These are phyloP conservation scores for Juglanconis sp. DNA, from an alignment of 2,329 filamentous ascomycete species.

Conservation along the genomic window DNA sequence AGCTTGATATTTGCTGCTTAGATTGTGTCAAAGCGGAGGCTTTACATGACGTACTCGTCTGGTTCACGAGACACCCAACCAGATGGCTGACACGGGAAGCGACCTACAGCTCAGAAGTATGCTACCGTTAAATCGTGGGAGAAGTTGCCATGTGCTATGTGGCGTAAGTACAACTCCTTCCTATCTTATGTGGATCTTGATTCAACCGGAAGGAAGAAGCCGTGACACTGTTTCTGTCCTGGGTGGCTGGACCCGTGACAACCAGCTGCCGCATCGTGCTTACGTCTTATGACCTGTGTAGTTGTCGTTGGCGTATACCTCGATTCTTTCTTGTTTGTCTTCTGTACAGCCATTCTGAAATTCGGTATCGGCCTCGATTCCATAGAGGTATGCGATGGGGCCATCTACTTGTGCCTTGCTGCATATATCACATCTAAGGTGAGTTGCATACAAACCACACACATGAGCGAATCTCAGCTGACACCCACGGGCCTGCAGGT, in stretches of 20 bases:
- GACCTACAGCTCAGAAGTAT: conserved; percentile 34
- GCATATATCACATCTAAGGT: conserved; percentile 65
- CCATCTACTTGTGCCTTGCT: conserved; percentile 57
- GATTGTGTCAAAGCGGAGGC: background rate
- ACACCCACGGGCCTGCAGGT: background rate
- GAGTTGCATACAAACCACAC: conserved; percentile 12
- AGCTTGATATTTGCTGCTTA: background rate
- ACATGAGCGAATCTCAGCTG: background rate
- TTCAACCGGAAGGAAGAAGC: background rate
- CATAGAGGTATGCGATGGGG: conserved; percentile 51
- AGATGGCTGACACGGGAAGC: no score
- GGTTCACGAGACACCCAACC: background rate
- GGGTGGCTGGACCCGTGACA: background rate
- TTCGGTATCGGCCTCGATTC: conserved; percentile 55
- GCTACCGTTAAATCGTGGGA: conserved; percentile 36
- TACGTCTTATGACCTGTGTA: conserved; percentile 24
- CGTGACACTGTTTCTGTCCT: background rate
- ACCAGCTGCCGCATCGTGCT: background rate
- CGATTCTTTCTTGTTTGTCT: conserved; percentile 59
- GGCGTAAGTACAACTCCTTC: conserved; percentile 33
- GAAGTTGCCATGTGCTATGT: conserved; percentile 39
- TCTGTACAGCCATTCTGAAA: conserved; percentile 54
- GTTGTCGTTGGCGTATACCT: conserved; percentile 59
- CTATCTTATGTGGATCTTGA: background rate
- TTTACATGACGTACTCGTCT: background rate